Conservation (phyloP, 2,329 filamentous ascomycete genomes). For the Calycina herbarum region DNA sequence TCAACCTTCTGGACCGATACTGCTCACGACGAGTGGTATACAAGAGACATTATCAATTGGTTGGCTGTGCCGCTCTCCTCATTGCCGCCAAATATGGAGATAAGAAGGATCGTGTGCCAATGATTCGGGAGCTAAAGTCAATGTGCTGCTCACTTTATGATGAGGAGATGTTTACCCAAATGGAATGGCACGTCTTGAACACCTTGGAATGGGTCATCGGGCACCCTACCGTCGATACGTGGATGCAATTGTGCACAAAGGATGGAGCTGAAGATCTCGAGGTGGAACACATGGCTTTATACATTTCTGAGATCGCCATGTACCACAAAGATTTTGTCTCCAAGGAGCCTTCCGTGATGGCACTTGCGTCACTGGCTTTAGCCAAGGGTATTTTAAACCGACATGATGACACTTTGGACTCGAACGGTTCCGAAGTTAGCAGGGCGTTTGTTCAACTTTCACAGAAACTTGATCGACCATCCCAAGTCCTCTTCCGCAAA, state of each 20-base stretch:
- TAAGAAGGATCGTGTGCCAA: conserved; percentile 97
- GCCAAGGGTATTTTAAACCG: conserved; percentile 83
- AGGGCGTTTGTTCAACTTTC: conserved; percentile 54
- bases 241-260: conserved; percentile 81
- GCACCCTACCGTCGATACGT: conserved; percentile 93
- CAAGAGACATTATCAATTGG: conserved; percentile 98
- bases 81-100: conserved; percentile 99
- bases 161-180: conserved; percentile 99
- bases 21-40: conserved; percentile 97
- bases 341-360: conserved; percentile 86
- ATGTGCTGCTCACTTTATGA: conserved; percentile 99
- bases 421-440: conserved; percentile 68
- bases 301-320: conserved; percentile 90
- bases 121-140: conserved; percentile 93
- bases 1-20: conserved; percentile 96
- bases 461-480: conserved; percentile 66
- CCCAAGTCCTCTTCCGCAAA: conserved; percentile 66
- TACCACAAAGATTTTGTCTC: conserved; percentile 98
- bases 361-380: conserved; percentile 80
- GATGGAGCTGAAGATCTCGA: conserved; percentile 75
- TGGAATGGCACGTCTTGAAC: conserved; percentile 99
- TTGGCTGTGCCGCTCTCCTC: conserved; percentile 91
- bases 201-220: conserved; percentile 96
- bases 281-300: conserved; percentile 91
- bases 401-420: conserved; percentile 67